Percentiles rank a stretch among this genome's conserved stretches.
These are phyloP conservation scores for Fraxinus albicans DNA, from an alignment of 305 asterid species.

Conservation along the genomic window DNA sequence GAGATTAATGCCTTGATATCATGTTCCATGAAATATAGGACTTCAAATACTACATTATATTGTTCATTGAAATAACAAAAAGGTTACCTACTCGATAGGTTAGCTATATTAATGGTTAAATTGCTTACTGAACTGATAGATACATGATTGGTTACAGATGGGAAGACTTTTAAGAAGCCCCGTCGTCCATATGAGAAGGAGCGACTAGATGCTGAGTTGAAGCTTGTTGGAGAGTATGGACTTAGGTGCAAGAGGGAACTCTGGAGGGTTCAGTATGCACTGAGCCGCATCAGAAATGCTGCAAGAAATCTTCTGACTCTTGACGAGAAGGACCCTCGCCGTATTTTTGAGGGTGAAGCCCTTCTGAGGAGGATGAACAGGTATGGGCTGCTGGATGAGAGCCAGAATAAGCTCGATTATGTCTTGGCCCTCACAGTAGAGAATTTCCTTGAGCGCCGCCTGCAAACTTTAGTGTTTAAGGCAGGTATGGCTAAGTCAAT, in stretches of 20 bases:
- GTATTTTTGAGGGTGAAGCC: slow-evolving; percentile 64
- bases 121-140: background rate
- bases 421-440: slow-evolving; percentile 62
- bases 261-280: slow-evolving; percentile 64
- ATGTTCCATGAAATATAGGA: background rate
- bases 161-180: slow-evolving; percentile 61
- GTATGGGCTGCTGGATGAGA: slow-evolving; percentile 50
- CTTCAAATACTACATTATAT: background rate
- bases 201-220: slow-evolving; percentile 55
- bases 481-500: slow-evolving; percentile 66
- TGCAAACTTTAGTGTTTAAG: slow-evolving; percentile 54
- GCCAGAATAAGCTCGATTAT: slow-evolving; percentile 59
- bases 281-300: slow-evolving; percentile 53
- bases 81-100: background rate
- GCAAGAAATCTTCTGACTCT: slow-evolving; percentile 53
- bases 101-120: background rate
- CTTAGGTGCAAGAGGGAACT: slow-evolving; percentile 58
- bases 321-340: slow-evolving; percentile 58
- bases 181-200: slow-evolving; percentile 67
- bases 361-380: slow-evolving; percentile 61
- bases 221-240: slow-evolving; percentile 59
- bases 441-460: slow-evolving; percentile 63
- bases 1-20: background rate
- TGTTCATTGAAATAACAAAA: background rate
- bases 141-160: slow-evolving; percentile 33